Conservation (phyloP, 768 basidiomycete genomes). For the Glaciozyma martinii region DNA sequence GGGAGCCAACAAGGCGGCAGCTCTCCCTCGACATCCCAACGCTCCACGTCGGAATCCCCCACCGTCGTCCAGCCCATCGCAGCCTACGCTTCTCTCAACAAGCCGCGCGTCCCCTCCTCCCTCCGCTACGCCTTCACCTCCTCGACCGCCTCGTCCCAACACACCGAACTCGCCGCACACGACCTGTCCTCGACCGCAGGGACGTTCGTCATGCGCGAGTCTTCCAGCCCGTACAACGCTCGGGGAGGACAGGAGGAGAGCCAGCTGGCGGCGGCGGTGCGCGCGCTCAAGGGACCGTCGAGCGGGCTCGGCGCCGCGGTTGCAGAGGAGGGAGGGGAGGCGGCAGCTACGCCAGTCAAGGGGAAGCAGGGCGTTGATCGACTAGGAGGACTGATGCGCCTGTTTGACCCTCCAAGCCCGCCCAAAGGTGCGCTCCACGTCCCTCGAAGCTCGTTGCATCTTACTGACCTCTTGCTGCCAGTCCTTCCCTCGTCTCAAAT, state of each 20-base stretch:
- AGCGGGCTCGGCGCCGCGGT: slow-evolving; percentile 7
- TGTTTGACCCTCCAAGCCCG: slow-evolving; percentile 18
- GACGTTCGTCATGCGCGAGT: slow-evolving; percentile 7
- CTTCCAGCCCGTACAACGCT: not conserved
- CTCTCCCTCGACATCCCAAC: too few relatives aligned
- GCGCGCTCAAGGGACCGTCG: slow-evolving; percentile 16
- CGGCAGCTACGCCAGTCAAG: not conserved
- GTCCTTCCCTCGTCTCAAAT: slow-evolving; percentile 6
- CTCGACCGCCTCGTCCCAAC: not conserved
- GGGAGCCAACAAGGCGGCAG: not conserved
- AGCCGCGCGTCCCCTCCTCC: slow-evolving; percentile 31
- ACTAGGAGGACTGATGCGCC: slow-evolving; percentile 6
- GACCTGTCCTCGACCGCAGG: slow-evolving; percentile 3
- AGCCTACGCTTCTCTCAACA: not conserved
- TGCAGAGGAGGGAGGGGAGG: not conserved
- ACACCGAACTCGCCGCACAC: not conserved
- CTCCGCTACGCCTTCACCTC: slow-evolving; percentile 29
- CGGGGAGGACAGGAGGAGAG: not conserved
- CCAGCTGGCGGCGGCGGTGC: slow-evolving; percentile 22
- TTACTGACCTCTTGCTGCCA: not conserved
- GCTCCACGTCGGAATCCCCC: not conserved
- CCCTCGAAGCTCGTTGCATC: too few relatives aligned
- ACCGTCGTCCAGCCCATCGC: not conserved
- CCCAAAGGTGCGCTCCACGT: not conserved
- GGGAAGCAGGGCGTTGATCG: not conserved